phyloP scores from a whole-genome alignment of 768 basidiomycete species.

The Auriscalpium vulgare region DNA sequence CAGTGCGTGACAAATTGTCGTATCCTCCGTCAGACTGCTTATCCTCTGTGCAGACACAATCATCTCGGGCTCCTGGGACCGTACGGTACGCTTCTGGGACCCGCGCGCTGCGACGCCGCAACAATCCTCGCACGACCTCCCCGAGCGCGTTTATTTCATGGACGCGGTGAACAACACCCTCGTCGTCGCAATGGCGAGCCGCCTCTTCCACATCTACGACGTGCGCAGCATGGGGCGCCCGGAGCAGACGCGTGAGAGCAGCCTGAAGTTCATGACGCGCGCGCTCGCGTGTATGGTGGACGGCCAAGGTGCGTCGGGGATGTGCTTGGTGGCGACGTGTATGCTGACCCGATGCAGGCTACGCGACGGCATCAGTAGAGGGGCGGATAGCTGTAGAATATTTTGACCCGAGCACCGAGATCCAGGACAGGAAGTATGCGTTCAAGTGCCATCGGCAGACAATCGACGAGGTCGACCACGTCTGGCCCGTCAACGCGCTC shows the following conservation, averaged over 20 bases:
- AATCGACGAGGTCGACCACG: constrained; percentile 86
- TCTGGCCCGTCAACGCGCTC: constrained; percentile 93
- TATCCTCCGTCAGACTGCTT: not conserved
- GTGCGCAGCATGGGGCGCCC: constrained; percentile 70
- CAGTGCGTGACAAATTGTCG: constrained; percentile 37
- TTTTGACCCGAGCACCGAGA: constrained; percentile 71
- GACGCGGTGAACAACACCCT: constrained; percentile 72
- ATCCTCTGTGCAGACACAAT: constrained; percentile 43
- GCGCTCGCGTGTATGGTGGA: constrained; percentile 88
- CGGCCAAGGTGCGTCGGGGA: constrained; percentile 57
- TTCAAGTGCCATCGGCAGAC: constrained; percentile 96
- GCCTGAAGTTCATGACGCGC: constrained; percentile 91
- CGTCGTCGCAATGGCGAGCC: constrained; percentile 89
- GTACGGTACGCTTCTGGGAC: constrained; percentile 84
- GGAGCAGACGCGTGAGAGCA: constrained; percentile 80
- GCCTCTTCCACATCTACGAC: constrained; percentile 86
- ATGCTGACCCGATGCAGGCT: constrained; percentile 42
- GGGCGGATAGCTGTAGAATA: constrained; percentile 97
- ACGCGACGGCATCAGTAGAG: constrained; percentile 89
- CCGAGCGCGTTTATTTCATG: constrained; percentile 81
- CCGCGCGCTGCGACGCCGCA: constrained; percentile 51
- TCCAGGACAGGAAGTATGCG: constrained; percentile 87
- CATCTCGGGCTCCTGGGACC: constrained; percentile 90
- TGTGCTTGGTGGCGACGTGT: no score
- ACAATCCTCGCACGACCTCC: constrained; percentile 55